These are phyloP conservation scores for Polyporus arcularius DNA, from an alignment of 768 basidiomycete genomes.

Conservation along the genomic window DNA sequence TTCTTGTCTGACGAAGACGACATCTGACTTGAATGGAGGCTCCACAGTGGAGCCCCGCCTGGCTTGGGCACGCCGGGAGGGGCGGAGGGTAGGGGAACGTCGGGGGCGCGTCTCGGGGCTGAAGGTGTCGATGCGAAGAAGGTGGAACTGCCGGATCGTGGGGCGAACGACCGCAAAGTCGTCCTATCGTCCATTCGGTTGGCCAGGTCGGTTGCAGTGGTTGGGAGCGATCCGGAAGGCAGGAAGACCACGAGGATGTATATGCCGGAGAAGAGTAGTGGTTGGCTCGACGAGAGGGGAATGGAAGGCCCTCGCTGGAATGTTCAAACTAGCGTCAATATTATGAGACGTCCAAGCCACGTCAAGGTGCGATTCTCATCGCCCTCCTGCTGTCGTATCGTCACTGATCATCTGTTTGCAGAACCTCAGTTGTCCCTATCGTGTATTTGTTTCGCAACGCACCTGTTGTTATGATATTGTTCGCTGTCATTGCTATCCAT, in stretches of 20 bases:
- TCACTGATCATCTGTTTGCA: not conserved
- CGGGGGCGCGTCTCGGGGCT: conserved; percentile 3
- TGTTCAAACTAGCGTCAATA: conserved; percentile 9
- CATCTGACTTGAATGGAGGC: conserved; percentile 87
- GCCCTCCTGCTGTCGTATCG: not conserved
- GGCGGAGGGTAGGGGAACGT: conserved; percentile 40
- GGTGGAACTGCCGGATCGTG: not conserved
- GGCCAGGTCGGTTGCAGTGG: not conserved
- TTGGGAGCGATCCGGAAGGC: not conserved
- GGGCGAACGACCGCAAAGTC: not conserved
- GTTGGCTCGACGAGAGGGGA: not conserved
- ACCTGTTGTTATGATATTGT: conserved; percentile 6
- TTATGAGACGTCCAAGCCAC: conserved; percentile 13
- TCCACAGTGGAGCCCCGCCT: conserved; percentile 74
- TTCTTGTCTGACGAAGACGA: conserved; percentile 76
- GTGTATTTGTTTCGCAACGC: conserved; percentile 12
- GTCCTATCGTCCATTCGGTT: not conserved
- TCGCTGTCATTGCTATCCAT: conserved; percentile 17
- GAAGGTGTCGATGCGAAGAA: not conserved
- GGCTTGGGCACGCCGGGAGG: conserved; percentile 67
- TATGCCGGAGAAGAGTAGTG: not conserved
- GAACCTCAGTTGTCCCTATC: conserved; percentile 5
- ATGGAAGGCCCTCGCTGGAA: not conserved
- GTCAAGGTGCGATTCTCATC: conserved; percentile 11
- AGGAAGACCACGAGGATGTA: not conserved